phyloP scores from a whole-genome alignment of 2,329 filamentous ascomycete species.

The Fonsecaea monophora region DNA sequence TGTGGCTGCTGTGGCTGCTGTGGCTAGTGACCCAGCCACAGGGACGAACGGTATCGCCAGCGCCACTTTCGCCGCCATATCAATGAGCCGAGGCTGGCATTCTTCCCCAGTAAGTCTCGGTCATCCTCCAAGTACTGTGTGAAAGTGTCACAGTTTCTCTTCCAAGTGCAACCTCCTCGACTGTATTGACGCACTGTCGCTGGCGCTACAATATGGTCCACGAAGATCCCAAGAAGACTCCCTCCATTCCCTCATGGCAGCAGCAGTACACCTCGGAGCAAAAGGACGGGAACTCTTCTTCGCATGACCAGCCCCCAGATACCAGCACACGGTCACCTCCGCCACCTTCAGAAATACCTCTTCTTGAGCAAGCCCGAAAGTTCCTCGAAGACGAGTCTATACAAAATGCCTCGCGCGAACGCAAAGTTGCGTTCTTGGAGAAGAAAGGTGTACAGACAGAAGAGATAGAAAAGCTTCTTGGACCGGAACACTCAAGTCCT shows the following conservation, averaged over 20 bases:
- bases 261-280: conserved; percentile 37
- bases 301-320: conserved; percentile 37
- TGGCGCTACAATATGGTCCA: conserved; percentile 44
- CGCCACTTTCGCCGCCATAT: neutral
- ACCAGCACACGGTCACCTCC: conserved; percentile 7
- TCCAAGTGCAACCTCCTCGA: neutral
- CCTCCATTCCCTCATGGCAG: conserved; percentile 52
- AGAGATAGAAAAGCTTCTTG: conserved; percentile 73
- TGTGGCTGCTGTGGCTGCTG: conserved; percentile 12
- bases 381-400: conserved; percentile 81
- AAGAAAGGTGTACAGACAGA: conserved; percentile 73
- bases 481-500: conserved; percentile 44
- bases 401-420: conserved; percentile 69
- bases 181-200: neutral
- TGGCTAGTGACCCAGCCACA: neutral
- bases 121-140: neutral
- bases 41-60: no score
- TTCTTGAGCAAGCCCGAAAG: conserved; percentile 71
- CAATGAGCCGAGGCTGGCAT: conserved; percentile 17
- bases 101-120: neutral
- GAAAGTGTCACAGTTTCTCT: conserved; percentile 1
- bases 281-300: conserved; percentile 47
- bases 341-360: conserved; percentile 42
- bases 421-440: conserved; percentile 77
- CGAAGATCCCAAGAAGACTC: conserved; percentile 42